Evolutionary conservation across 2,329 filamentous ascomycete genomes (phyloP), one percentile per base, ranked within the genome.

Genomic region (Hysterium pulicare): DNA sequence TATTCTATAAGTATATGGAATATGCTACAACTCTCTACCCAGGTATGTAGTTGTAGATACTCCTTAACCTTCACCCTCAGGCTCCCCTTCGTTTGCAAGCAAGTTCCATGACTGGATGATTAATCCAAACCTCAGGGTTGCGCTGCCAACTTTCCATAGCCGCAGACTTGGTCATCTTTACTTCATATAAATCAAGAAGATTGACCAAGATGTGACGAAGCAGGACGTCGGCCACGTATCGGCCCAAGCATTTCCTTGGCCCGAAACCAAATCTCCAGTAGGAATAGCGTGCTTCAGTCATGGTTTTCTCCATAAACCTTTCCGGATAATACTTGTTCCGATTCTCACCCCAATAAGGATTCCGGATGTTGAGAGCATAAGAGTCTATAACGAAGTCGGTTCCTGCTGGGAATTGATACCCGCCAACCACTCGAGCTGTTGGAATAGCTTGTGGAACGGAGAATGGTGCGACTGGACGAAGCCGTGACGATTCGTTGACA

Each of bases 221-320:
- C 1, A 71, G 55, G 20, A 63, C n/a, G 38, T 71, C 69, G 5
- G 61, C 67, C 1, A 69, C 46, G 41, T 64, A 61, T 44, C 65
- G 65, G 1, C 70, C 70, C 50, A 73, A 47, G 41, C 70, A 73
- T 45, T 69, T 59, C 10, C 70, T 47, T 0, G 68, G 45, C 3
- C 69, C 70, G 38, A 71, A 73, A 0, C 69, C 70, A 44, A 70
- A 73, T 5, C 68, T 57, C 69, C 68, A 71, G 32, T 60, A 63
- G 3, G 58, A 44, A 48, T 71, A 72, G 7, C 69, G 46, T 23
- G 44, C 38, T 8, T 53, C 44, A 15, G 46, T 45, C 9, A 44
- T 42, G 17, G 26, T 38, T 45, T 45, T 50, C 41, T 26, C 31
- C 13, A 40, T 16, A 13, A 39, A 44, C 17, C 44, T 32, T 2